Base-by-base conservation (phyloP, 1,284 basidiomycete species). In the Lentinula novae-zelandiae region DNA sequence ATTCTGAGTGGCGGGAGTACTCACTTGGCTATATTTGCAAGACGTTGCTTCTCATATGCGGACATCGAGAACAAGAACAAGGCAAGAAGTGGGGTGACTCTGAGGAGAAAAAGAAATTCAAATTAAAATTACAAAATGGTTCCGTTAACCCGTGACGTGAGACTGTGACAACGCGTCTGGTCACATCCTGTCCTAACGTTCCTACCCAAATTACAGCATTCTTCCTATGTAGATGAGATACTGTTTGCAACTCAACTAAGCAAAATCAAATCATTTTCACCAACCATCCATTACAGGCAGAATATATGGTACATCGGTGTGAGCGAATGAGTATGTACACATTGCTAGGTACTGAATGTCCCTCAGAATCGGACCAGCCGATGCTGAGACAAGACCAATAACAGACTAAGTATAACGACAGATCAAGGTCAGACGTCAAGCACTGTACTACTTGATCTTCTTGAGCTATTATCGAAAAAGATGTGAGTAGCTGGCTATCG, bases 1-100 rank as follows among this genome's bases (percentile, higher is more conserved):
- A 38, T 38, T 8, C 9, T 10, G 27, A n/a, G 50, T 0, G 5
- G 33, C 46, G 44, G 6, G 22, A 22, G 10, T 20, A 27, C 34
- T 20, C n/a, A 60, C 66, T 67, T 74, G 40, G 69, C 73, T 10
- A 87, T 85, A 65, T 83, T 86, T 33, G 65, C 69, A 0, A 70
- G 66, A 8, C 83, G 82, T 61, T 77, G 70, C 59, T 72, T 71
- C 66, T 84, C 82, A 58, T 86, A 86, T 39, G 76, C 69, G 22
- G 78, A 81, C 54, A 56, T 56, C 53, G 33, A 53, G 39, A 8
- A 22, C 12, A 31, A 40, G 22, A n/a, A 42, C 9, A 42, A 39
- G 20, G 13, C n/a, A 38, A 36, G 34, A 27, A 27, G 27, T 27
- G 27, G 27, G 27, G 27, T 27, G 27, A 27, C 27, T 27, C 27